Percentiles rank a stretch among this genome's conserved stretches.
Evolutionary conservation across 495 filamentous ascomycete genomes (phyloP).

Genomic region (Amniculicola lignicola): DNA sequence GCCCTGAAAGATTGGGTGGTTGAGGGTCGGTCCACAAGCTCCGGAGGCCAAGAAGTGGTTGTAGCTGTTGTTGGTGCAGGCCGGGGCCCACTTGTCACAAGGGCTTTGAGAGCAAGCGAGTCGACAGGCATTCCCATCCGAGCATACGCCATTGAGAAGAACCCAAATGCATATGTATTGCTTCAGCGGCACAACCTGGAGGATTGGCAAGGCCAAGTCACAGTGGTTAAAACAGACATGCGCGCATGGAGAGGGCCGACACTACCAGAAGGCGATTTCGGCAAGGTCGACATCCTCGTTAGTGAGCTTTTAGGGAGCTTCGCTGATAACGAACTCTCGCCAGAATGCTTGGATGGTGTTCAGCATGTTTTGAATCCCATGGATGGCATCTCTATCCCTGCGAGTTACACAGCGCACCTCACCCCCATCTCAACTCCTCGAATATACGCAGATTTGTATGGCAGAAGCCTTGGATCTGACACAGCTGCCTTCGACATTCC

Average conservation of each 20-base stretch:
- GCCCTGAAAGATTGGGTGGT: slow-evolving; percentile 78
- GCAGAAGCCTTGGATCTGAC: slow-evolving; percentile 56
- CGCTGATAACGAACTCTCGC: slow-evolving; percentile 49
- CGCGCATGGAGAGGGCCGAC: slow-evolving; percentile 83
- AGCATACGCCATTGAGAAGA: slow-evolving; percentile 94
- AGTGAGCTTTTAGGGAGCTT: slow-evolving; percentile 91
- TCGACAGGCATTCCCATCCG: slow-evolving; percentile 72
- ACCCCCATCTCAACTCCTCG: slow-evolving; percentile 88
- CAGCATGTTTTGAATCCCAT: slow-evolving; percentile 70
- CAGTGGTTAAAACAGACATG: slow-evolving; percentile 94
- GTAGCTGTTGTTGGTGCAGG: slow-evolving; percentile 92
- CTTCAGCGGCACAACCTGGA: slow-evolving; percentile 78
- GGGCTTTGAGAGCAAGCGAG: slow-evolving; percentile 74
- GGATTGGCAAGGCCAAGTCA: slow-evolving; percentile 72
- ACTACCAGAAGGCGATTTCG: slow-evolving; percentile 38
- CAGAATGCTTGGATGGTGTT: slow-evolving; percentile 81
- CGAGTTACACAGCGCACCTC: slow-evolving; percentile 85
- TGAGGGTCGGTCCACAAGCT: slow-evolving; percentile 67
- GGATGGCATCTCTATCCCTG: slow-evolving; percentile 88
- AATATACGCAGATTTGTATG: slow-evolving; percentile 72
- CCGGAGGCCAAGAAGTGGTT: slow-evolving; percentile 64
- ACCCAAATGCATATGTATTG: slow-evolving; percentile 93
- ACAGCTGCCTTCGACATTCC: slow-evolving; percentile 72
- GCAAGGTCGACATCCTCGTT: slow-evolving; percentile 84
- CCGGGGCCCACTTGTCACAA: slow-evolving; percentile 83